A percentile compares a stretch with the other conserved stretches of the same genome.
phyloP scores from a whole-genome alignment of 1,284 basidiomycete genomes.

The Garcileccinum viscosum region DNA sequence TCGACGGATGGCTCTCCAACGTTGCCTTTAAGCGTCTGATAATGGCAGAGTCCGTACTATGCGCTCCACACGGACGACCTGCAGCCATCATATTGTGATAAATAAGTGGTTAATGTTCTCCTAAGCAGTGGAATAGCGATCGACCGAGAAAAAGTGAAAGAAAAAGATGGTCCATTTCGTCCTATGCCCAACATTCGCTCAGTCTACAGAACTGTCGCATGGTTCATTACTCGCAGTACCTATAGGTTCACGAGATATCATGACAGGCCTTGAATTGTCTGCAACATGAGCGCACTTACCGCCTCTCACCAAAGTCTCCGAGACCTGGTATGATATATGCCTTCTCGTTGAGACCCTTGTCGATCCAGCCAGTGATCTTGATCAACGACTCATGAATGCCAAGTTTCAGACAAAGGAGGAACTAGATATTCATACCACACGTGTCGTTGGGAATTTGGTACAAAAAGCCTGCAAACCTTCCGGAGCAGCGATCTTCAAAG shows the following conservation, averaged over 20 bases:
- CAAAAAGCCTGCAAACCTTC: slow-evolving; percentile 90
- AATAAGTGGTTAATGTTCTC: neutral
- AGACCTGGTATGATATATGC: slow-evolving; percentile 90
- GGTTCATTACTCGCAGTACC: slow-evolving; percentile 29
- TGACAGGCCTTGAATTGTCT: neutral
- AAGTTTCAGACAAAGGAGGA: neutral
- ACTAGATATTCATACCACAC: slow-evolving; percentile 66
- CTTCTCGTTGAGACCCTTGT: slow-evolving; percentile 90
- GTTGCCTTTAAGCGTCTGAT: slow-evolving; percentile 2
- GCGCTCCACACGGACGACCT: neutral
- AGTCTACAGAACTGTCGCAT: neutral
- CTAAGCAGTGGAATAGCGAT: neutral
- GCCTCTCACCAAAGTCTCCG: slow-evolving; percentile 91
- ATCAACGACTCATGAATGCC: slow-evolving; percentile 1
- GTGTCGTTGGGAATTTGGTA: slow-evolving; percentile 78
- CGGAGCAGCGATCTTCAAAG: slow-evolving; percentile 83
- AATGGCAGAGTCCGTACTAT: too few species aligned
- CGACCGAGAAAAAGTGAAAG: neutral
- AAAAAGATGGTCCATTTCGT: neutral
- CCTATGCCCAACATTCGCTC: neutral
- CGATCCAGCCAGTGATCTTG: slow-evolving; percentile 96
- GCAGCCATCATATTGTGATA: neutral
- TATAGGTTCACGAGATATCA: slow-evolving; percentile 3
- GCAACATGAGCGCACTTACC: slow-evolving; percentile 46
- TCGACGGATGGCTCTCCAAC: slow-evolving; percentile 19